Evolutionary conservation across 2,329 filamentous ascomycete species (phyloP).

Genomic region (Pyricularia grisea): DNA sequence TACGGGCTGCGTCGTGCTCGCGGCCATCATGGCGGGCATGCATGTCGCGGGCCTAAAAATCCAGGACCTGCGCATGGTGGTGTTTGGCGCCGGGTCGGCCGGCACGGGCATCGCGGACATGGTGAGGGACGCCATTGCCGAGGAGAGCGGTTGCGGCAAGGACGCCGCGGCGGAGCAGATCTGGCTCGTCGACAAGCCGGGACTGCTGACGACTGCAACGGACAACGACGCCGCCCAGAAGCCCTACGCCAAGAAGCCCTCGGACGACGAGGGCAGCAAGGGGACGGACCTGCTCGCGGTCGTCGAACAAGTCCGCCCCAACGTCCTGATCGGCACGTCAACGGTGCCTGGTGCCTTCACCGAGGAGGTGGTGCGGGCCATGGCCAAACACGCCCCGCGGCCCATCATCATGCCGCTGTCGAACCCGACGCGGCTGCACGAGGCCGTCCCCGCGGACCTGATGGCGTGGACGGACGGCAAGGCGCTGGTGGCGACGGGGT

Average conservation of each 20-base stretch:
- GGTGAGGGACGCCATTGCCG: conserved; percentile 67
- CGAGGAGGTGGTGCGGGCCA: conserved; percentile 61
- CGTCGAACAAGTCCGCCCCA: conserved; percentile 62
- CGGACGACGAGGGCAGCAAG: conserved; percentile 53
- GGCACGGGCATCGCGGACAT: conserved; percentile 83
- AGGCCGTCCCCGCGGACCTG: conserved; percentile 69
- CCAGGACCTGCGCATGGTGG: conserved; percentile 58
- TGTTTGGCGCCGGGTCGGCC: conserved; percentile 76
- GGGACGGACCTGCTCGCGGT: conserved; percentile 54
- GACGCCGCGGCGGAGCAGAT: conserved; percentile 74
- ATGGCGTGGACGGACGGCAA: conserved; percentile 70
- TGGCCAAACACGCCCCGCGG: conserved; percentile 62
- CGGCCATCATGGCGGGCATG: conserved; percentile 68
- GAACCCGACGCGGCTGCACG: conserved; percentile 77
- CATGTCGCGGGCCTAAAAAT: conserved; percentile 53
- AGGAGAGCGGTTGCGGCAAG: conserved; percentile 55
- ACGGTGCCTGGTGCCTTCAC: conserved; percentile 72
- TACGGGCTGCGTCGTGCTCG: conserved; percentile 78
- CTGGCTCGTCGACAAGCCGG: conserved; percentile 76
- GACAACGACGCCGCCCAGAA: conserved; percentile 45
- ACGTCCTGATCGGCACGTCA: conserved; percentile 77
- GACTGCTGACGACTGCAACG: conserved; percentile 54
- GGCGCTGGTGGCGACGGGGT: conserved; percentile 74
- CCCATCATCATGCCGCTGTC: conserved; percentile 77
- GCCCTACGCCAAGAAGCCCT: conserved; percentile 52